phyloP scores from a whole-genome alignment of 2,329 filamentous ascomycete species.

The Fusarium nodosum region DNA sequence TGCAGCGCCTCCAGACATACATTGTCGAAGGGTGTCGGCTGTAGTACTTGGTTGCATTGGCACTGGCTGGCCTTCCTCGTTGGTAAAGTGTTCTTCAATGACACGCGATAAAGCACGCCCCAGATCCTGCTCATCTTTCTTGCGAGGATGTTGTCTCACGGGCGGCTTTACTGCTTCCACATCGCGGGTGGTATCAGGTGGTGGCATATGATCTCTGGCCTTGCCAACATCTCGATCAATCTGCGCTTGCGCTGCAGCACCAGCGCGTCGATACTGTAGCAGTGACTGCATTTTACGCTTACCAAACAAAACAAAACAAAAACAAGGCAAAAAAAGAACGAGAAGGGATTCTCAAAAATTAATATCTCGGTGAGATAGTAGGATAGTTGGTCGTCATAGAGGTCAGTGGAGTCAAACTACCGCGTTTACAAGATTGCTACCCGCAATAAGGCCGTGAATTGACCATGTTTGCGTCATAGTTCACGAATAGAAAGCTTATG shows the following conservation, averaged over 20 bases:
- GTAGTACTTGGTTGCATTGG: slow-evolving; percentile 16
- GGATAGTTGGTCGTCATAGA: slow-evolving; percentile 16
- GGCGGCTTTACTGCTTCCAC: slow-evolving; percentile 3
- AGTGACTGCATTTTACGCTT: slow-evolving; percentile 37
- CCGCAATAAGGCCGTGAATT: slow-evolving; percentile 4
- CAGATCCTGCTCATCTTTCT: neutral
- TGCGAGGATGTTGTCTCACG: neutral
- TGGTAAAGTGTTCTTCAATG: neutral
- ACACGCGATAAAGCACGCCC: neutral
- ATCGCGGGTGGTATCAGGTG: neutral
- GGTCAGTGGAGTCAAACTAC: slow-evolving; percentile 6
- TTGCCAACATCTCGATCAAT: slow-evolving; percentile 41
- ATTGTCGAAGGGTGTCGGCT: slow-evolving; percentile 23
- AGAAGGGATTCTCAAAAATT: neutral
- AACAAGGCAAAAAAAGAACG: neutral
- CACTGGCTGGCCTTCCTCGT: neutral
- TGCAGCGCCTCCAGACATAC: slow-evolving; percentile 29
- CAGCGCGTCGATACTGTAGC: slow-evolving; percentile 38
- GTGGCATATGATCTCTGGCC: neutral
- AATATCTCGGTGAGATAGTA: neutral
- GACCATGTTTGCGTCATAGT: neutral
- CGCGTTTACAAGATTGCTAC: neutral
- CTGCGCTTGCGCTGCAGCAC: slow-evolving; percentile 38
- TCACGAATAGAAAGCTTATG: slow-evolving; percentile 22
- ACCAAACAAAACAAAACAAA: neutral